These are phyloP conservation scores for Bathelium albidoporum DNA, from an alignment of 495 filamentous ascomycete species.

Conservation along the genomic window DNA sequence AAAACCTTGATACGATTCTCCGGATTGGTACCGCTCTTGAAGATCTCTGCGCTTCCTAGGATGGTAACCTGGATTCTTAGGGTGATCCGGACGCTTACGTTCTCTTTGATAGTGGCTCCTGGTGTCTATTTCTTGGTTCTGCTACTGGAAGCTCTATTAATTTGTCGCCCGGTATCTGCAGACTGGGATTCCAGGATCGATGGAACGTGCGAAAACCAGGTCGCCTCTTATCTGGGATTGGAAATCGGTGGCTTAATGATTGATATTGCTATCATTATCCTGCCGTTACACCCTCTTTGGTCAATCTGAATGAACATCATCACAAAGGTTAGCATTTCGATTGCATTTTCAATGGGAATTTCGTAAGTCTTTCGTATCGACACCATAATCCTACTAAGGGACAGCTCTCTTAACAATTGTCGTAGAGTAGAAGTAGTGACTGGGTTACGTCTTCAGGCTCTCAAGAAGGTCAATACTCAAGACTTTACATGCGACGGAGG, in stretches of 20 bases:
- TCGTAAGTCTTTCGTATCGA: not conserved
- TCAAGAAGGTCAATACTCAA: not conserved
- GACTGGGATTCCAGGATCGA: not conserved
- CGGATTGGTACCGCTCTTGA: not conserved
- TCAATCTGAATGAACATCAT: not conserved
- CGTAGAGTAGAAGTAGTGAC: not conserved
- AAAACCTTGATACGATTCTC: not conserved
- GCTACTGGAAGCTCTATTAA: not conserved
- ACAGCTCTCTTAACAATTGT: not conserved
- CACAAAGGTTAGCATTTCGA: not conserved
- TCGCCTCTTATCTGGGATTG: not conserved
- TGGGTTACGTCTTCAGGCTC: not conserved
- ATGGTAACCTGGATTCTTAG: not conserved
- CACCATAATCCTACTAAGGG: not conserved
- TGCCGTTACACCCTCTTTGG: not conserved
- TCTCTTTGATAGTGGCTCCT: not conserved
- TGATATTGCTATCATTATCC: not conserved
- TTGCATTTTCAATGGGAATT: not conserved
- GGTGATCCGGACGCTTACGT: no score
- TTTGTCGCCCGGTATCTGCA: not conserved
- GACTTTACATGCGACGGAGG: not conserved
- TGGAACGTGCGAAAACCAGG: not conserved
- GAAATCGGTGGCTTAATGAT: not conserved
- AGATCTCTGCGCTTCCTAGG: not conserved
- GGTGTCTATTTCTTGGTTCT: not conserved